Base-by-base conservation (phyloP, 177 flowering plant genomes). In the Telopea speciosissima region DNA sequence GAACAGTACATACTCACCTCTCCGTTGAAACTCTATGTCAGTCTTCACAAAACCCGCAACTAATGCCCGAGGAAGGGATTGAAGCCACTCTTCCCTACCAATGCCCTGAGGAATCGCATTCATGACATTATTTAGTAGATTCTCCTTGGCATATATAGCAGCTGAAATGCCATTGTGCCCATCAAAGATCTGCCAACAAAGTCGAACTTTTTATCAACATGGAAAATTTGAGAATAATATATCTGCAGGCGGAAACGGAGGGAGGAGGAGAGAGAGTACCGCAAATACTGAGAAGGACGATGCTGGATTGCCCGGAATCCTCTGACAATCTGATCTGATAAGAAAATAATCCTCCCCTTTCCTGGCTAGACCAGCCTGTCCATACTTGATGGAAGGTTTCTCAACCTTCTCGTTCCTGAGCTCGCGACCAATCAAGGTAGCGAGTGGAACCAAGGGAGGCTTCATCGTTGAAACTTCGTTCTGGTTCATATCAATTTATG, bases 41-140 rank as follows among this genome's bases (percentile, higher is more conserved):
- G 99, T 91, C 79, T 90, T 95, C 73, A 95, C 99, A 82, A 95
- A 95, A 60, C 94, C 98, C 8, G 93, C 97, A 68, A 93, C 99
- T 65, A 93, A 72, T 8, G 99, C 99, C 68, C 88, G 85, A 60
- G 98, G 99, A 68, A 96, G 92, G 36, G 89, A 92, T 83, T 88
- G 93, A 78, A 93, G 96, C 99, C 98, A 96, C 78, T 89, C 92
- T 65, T 96, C 96, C 70, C 96, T 75, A 62, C 78, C 77, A 76
- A 79, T 68, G 26, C 85, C 95, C 76, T 87, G 88, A 64, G 99
- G 98, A 67, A 93, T 86, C 4, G 97, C 97, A 86, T 90, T 87
- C 84, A 93, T 78, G 42, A 96, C 90, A 81, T 96, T 92, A 74
- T 75, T 85, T 76, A 96, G 78, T 73, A 93, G 75, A 75, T 86